Base-by-base conservation (phyloP, 2,329 filamentous ascomycete genomes). In the Atkinsonella texensis region DNA sequence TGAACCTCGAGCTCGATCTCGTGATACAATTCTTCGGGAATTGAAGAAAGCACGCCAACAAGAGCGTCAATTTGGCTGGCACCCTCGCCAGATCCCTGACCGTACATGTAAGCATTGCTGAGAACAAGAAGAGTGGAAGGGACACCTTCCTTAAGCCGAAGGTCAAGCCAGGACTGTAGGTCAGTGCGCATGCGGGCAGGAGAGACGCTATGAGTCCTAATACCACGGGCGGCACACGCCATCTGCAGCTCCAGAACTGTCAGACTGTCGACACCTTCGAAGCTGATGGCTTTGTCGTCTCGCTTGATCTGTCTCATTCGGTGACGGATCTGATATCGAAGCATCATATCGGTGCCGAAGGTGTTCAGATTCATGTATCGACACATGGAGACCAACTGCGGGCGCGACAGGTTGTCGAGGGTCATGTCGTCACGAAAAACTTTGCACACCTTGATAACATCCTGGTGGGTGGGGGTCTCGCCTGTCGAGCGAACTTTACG, bases 251-350 rank as follows among this genome's bases (percentile, higher is more conserved):
- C 93, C 2, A 84, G 79, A 0, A 97, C 89, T n/a, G 89, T 94
- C 49, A 98, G 79, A 50, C 85, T 90, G 54, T 95, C 89, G 32
- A 98, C 85, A 35, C 93, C 90, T 70, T 98, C 93, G 64, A 85
- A 95, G 66, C 83, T 86, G 65, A 98, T 98, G 56, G 90, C 89
- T 58, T 84, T 84, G 71, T 98, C 93, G 64, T 98, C 93, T 56
- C 91, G 85, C 82, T 98, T 98, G 76, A 97, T 97, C 71, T 98
- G 93, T 61, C 91, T 83, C 93, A 98, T 98, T 56, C 91, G 87
- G 71, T 97, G 90, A 53, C 93, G 88, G 62, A 98, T 83, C 67
- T 95, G 89, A 72, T 98, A 98, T 51, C 93, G 87, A 49, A 98
- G 83, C 86, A 98, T 95, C 68, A 89, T 88, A 70, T 98, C 93